Percentiles rank a stretch among this genome's conserved stretches.
Conservation (phyloP, 139 green algal species). For the Volvox reticuliferus region DNA sequence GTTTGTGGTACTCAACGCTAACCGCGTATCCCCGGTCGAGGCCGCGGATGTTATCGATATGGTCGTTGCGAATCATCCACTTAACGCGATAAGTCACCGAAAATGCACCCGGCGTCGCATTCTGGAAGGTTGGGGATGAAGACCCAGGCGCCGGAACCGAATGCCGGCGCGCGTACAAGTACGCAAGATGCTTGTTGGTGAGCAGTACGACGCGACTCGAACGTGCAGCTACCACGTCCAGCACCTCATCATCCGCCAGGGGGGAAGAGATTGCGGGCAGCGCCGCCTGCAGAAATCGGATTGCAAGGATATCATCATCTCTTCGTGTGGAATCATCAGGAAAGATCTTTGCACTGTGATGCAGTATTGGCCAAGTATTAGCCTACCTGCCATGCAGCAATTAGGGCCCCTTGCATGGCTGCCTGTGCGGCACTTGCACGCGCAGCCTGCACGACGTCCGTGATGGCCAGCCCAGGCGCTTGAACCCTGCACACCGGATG, state of each 20-base stretch:
- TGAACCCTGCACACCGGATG: slow-evolving; percentile 51
- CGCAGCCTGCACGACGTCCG: slow-evolving; percentile 42
- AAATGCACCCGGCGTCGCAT: neutral
- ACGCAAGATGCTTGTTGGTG: slow-evolving; percentile 79
- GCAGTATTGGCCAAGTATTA: too few relatives aligned
- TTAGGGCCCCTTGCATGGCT: slow-evolving; percentile 37
- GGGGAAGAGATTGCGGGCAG: slow-evolving; percentile 70
- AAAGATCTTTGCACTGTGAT: too few relatives aligned
- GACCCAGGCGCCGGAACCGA: neutral
- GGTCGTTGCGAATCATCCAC: slow-evolving; percentile 59
- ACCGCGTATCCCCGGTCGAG: slow-evolving; percentile 58
- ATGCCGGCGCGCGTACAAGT: slow-evolving; percentile 67
- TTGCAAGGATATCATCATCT: neutral
- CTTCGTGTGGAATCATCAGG: neutral
- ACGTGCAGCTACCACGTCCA: slow-evolving; percentile 79
- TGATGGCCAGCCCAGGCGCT: slow-evolving; percentile 70
- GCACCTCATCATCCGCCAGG: slow-evolving; percentile 68
- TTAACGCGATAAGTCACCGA: slow-evolving; percentile 55
- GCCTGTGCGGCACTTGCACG: slow-evolving; percentile 15
- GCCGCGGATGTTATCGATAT: slow-evolving; percentile 63
- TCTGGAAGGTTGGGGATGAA: neutral
- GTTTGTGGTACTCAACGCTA: slow-evolving; percentile 59
- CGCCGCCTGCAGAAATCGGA: slow-evolving; percentile 35
- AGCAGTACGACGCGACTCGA: slow-evolving; percentile 79
- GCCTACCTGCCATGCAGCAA: slow-evolving; percentile 73